Conservation (phyloP, 1,139 yeast species). For the Diutina pseudorugosa region DNA sequence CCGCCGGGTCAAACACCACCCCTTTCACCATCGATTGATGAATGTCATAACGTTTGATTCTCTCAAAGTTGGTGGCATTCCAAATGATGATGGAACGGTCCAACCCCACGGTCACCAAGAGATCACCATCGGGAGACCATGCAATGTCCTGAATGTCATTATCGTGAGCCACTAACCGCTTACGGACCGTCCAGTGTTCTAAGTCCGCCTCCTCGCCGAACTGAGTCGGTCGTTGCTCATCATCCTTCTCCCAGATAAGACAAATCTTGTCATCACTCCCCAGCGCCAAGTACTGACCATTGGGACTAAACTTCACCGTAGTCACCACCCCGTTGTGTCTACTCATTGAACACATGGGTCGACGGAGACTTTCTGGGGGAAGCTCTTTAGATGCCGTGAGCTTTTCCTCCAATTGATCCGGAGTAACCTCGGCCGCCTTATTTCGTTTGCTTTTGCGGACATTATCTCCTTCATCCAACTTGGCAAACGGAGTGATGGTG, state of each 20-base stretch:
- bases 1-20: constrained; percentile 94
- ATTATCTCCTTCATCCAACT: neutral
- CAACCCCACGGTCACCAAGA: constrained; percentile 85
- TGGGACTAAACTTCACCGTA: constrained; percentile 82
- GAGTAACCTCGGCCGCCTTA: constrained; percentile 7
- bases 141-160: constrained; percentile 95
- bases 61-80: constrained; percentile 88
- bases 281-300: constrained; percentile 79
- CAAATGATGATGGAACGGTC: constrained; percentile 88
- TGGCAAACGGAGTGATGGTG: neutral
- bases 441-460: constrained; percentile 4
- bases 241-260: constrained; percentile 88
- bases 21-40: constrained; percentile 97
- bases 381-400: constrained; percentile 6
- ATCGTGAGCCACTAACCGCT: constrained; percentile 88
- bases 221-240: constrained; percentile 32
- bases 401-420: constrained; percentile 8
- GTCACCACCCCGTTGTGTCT: constrained; percentile 93
- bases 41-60: constrained; percentile 76
- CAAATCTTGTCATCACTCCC: constrained; percentile 93
- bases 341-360: constrained; percentile 61
- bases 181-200: constrained; percentile 90
- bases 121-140: constrained; percentile 92
- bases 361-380: constrained; percentile 21
- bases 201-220: constrained; percentile 49